A percentile compares a stretch with the other conserved stretches of the same genome.
Evolutionary conservation across 2,329 filamentous ascomycete species (phyloP).

Genomic region (Diaporthe vexans): DNA sequence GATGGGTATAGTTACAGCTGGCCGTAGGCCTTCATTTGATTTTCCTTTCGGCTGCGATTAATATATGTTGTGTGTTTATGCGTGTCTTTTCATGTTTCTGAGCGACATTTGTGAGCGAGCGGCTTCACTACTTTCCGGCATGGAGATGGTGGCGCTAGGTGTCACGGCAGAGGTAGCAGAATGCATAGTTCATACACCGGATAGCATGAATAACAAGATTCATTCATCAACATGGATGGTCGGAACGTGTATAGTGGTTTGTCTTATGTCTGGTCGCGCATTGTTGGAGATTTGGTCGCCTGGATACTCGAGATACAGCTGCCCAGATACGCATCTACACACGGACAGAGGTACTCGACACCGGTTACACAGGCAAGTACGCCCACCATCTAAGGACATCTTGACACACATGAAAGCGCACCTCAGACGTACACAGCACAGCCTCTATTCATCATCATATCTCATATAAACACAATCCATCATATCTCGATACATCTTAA

Average conservation of each 20-base stretch:
- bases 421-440: not conserved
- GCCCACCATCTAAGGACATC: too few species aligned
- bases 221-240: not conserved
- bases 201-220: not conserved
- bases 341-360: too few species aligned
- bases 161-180: not conserved
- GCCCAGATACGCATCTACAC: too few species aligned
- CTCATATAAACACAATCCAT: conserved; percentile 1
- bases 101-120: not conserved
- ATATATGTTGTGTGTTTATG: not conserved
- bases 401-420: too few species aligned
- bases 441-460: conserved; percentile 13
- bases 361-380: too few species aligned
- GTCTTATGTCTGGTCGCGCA: not conserved
- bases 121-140: too few species aligned
- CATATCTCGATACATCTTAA: not conserved
- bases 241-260: not conserved
- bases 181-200: not conserved
- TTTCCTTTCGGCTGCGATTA: not conserved
- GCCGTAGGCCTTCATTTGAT: not conserved
- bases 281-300: not conserved
- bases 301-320: not conserved
- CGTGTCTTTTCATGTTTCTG: not conserved
- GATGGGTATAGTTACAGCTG: not conserved
- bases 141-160: not conserved